Evolutionary conservation across 805 yeast species (phyloP).

Genomic region (Suhomyces sp.): DNA sequence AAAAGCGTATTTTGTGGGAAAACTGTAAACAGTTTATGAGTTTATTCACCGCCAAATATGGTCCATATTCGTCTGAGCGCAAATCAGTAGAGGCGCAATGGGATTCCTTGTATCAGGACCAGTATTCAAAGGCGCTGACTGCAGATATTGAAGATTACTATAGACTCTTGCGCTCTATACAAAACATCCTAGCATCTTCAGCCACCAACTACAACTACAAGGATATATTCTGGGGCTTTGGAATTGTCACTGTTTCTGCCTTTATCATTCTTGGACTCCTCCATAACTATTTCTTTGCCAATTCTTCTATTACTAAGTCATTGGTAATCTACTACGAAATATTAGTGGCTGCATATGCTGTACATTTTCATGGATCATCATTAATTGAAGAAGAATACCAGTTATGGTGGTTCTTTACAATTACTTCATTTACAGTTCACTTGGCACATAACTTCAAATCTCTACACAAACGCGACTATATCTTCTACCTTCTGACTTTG

Average conservation of each 20-base stretch:
- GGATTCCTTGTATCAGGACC: slow-evolving; percentile 7
- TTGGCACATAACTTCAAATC: slow-evolving; percentile 2
- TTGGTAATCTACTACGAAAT: slow-evolving; percentile 11
- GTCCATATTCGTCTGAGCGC: slow-evolving; percentile 9
- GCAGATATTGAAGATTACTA: slow-evolving; percentile 18
- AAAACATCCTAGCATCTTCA: slow-evolving; percentile 49
- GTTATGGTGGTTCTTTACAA: slow-evolving; percentile 73
- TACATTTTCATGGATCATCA: slow-evolving; percentile 76
- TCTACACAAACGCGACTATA: neutral
- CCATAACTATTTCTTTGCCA: slow-evolving; percentile 2
- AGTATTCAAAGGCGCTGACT: neutral
- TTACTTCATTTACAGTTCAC: slow-evolving; percentile 11
- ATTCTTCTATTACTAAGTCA: neutral
- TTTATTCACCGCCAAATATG: slow-evolving; percentile 42
- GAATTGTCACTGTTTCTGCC: slow-evolving; percentile 27
- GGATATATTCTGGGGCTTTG: slow-evolving; percentile 36
- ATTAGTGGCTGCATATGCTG: slow-evolving; percentile 46
- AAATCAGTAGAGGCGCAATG: slow-evolving; percentile 8
- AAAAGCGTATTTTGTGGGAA: slow-evolving; percentile 40
- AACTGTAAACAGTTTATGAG: slow-evolving; percentile 57
- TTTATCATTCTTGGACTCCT: slow-evolving; percentile 15
- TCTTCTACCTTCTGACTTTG: slow-evolving; percentile 15
- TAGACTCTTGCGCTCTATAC: slow-evolving; percentile 44
- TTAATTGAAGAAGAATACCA: slow-evolving; percentile 95
- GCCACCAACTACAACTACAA: slow-evolving; percentile 71